These are phyloP conservation scores for Arthrinium puccinioides DNA, from an alignment of 2,329 filamentous ascomycete species.

Conservation along the genomic window DNA sequence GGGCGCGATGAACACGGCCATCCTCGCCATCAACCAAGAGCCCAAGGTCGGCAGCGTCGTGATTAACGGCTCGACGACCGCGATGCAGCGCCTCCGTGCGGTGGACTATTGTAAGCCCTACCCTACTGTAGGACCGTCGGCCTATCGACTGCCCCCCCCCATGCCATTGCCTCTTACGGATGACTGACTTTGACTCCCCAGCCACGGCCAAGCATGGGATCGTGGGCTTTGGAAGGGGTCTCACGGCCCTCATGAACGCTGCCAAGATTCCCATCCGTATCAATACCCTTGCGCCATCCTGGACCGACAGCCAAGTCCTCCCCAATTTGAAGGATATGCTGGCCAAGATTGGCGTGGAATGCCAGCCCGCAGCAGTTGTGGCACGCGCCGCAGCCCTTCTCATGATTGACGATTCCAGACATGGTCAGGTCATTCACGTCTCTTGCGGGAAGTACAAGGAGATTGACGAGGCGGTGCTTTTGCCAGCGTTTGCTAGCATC, in stretches of 20 bases:
- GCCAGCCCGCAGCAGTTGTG: slow-evolving; percentile 38
- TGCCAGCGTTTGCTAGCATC: slow-evolving; percentile 24
- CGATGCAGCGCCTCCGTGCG: slow-evolving; percentile 40
- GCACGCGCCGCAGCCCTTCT: slow-evolving; percentile 40
- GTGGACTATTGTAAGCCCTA: slow-evolving; percentile 40
- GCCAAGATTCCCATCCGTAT: slow-evolving; percentile 40
- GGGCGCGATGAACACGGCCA: slow-evolving; percentile 40
- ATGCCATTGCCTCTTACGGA: not conserved
- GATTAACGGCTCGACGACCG: slow-evolving; percentile 42
- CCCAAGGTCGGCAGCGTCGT: slow-evolving; percentile 43
- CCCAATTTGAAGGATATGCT: slow-evolving; percentile 28
- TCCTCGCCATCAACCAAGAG: slow-evolving; percentile 41
- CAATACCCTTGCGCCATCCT: slow-evolving; percentile 48
- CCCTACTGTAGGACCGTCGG: too few relatives aligned
- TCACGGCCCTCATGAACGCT: slow-evolving; percentile 28
- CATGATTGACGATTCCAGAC: slow-evolving; percentile 37
- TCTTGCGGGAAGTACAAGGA: slow-evolving; percentile 41
- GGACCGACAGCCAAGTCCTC: slow-evolving; percentile 44
- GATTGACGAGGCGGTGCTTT: slow-evolving; percentile 39
- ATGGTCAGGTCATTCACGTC: slow-evolving; percentile 47
- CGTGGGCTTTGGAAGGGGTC: slow-evolving; percentile 42
- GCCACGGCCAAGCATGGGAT: slow-evolving; percentile 48
- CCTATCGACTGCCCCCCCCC: not conserved
- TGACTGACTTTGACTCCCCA: slow-evolving; percentile 10
- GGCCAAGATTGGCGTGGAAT: slow-evolving; percentile 27